Percentiles rank a stretch among this genome's conserved stretches.
Evolutionary conservation across 2,329 filamentous ascomycete species (phyloP).

Genomic region (Penicillium freii): DNA sequence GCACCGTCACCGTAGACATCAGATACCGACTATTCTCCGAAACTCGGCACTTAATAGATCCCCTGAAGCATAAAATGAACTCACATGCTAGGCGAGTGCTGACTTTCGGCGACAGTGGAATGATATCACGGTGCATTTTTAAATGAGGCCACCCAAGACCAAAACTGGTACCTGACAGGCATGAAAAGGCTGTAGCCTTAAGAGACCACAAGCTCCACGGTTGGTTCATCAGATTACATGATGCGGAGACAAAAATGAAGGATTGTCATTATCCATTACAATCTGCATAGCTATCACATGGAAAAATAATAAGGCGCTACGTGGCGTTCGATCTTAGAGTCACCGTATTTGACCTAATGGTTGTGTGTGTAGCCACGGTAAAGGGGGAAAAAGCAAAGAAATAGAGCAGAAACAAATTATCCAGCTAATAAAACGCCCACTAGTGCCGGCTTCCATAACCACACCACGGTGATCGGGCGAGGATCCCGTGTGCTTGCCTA

Average conservation of each 20-base stretch:
- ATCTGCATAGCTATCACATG: conserved; percentile 11
- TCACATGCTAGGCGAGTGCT: neutral
- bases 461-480: neutral
- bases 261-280: conserved; percentile 20
- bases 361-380: neutral
- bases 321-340: neutral
- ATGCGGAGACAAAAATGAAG: neutral
- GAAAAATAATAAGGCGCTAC: neutral
- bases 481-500: neutral
- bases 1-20: neutral
- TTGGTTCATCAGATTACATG: neutral
- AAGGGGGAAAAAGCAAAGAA: conserved; percentile 1
- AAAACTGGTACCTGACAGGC: conserved; percentile 18
- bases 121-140: conserved; percentile 21
- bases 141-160: conserved; percentile 9
- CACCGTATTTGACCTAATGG: neutral
- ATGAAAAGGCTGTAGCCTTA: neutral
- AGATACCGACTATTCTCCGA: neutral
- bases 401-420: conserved; percentile 6
- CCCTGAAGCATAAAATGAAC: neutral
- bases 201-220: neutral
- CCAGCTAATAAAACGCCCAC: conserved; percentile 9
- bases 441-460: neutral
- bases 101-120: neutral
- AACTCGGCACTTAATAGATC: neutral